A percentile compares a stretch with the other conserved stretches of the same genome.
phyloP scores from a whole-genome alignment of 2,329 filamentous ascomycete genomes.

The Parascedosporium putredinis region DNA sequence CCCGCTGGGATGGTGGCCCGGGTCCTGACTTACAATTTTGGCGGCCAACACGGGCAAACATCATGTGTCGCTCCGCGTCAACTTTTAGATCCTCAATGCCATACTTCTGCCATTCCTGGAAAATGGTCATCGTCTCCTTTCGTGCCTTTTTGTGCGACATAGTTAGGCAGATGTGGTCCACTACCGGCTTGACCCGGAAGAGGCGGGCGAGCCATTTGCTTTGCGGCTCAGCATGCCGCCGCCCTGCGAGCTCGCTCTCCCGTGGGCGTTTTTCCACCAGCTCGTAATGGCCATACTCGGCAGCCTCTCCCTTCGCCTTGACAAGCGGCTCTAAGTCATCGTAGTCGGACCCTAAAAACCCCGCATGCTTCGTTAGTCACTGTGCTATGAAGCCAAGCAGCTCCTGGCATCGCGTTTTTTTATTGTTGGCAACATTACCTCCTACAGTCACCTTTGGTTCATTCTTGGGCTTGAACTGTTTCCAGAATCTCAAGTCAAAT shows the following conservation, averaged over 20 bases:
- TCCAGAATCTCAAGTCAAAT: slow-evolving; percentile 48
- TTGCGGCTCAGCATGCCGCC: slow-evolving; percentile 52
- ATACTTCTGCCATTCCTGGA: slow-evolving; percentile 71
- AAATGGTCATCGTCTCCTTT: slow-evolving; percentile 63
- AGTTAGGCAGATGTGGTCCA: slow-evolving; percentile 62
- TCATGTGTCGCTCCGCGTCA: slow-evolving; percentile 67
- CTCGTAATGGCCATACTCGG: neutral
- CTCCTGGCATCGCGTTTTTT: no score
- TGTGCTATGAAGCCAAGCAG: no score
- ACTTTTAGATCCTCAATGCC: slow-evolving; percentile 73
- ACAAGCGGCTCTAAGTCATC: neutral
- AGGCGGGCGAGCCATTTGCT: slow-evolving; percentile 85
- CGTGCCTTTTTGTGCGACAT: slow-evolving; percentile 59
- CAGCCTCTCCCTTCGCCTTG: neutral
- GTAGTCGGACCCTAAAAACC: neutral
- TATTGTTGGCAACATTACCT: neutral
- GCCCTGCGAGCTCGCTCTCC: slow-evolving; percentile 9
- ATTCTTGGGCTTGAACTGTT: slow-evolving; percentile 33
- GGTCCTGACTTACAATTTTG: slow-evolving; percentile 65
- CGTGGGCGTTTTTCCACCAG: neutral
- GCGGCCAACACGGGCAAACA: slow-evolving; percentile 67
- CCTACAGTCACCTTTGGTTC: slow-evolving; percentile 36
- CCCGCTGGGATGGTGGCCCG: no score
- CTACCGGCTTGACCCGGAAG: slow-evolving; percentile 79
- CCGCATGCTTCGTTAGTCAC: no score